phyloP scores from a whole-genome alignment of 129 eudicot genomes.

The Flaveria linearis region DNA sequence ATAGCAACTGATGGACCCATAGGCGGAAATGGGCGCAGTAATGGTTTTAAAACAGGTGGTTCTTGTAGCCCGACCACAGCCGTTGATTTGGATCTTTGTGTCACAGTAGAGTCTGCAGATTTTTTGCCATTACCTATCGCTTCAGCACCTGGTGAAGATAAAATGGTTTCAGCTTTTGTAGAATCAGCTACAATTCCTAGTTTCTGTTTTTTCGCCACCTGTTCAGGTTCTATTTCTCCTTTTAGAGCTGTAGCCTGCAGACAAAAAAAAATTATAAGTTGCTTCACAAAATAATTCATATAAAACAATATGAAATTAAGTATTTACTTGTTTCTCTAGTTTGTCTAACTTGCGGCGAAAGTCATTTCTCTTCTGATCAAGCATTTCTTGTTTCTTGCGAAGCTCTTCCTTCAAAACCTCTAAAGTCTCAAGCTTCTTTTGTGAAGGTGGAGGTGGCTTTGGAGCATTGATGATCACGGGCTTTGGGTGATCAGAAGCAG shows the following conservation, averaged over 20 bases:
- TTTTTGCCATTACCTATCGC: slow-evolving; percentile 28
- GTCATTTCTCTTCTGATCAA: slow-evolving; percentile 81
- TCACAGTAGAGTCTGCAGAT: slow-evolving; percentile 35
- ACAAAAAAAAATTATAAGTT: not conserved
- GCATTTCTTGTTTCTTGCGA: slow-evolving; percentile 93
- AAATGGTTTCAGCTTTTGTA: slow-evolving; percentile 33
- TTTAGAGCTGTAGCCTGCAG: slow-evolving; percentile 70
- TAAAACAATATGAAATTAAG: not conserved
- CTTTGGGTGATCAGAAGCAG: slow-evolving; percentile 53
- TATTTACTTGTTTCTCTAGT: slow-evolving; percentile 74
- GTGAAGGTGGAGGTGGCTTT: slow-evolving; percentile 56
- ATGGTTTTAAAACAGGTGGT: slow-evolving; percentile 47
- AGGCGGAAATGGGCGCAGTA: slow-evolving; percentile 50
- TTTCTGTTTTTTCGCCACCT: slow-evolving; percentile 56
- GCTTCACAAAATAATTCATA: slow-evolving; percentile 10
- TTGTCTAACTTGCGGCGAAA: slow-evolving; percentile 68
- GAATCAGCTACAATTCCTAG: slow-evolving; percentile 41
- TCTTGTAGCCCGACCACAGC: slow-evolving; percentile 40
- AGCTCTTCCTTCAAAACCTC: slow-evolving; percentile 90
- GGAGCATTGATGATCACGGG: slow-evolving; percentile 45
- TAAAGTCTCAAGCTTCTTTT: slow-evolving; percentile 81
- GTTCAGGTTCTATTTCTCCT: slow-evolving; percentile 57
- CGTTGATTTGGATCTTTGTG: slow-evolving; percentile 37
- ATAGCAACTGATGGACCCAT: slow-evolving; percentile 44
- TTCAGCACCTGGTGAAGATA: slow-evolving; percentile 42